Evolutionary conservation across 2,329 filamentous ascomycete genomes (phyloP).

Genomic region (Aspergillus transmontanensis): DNA sequence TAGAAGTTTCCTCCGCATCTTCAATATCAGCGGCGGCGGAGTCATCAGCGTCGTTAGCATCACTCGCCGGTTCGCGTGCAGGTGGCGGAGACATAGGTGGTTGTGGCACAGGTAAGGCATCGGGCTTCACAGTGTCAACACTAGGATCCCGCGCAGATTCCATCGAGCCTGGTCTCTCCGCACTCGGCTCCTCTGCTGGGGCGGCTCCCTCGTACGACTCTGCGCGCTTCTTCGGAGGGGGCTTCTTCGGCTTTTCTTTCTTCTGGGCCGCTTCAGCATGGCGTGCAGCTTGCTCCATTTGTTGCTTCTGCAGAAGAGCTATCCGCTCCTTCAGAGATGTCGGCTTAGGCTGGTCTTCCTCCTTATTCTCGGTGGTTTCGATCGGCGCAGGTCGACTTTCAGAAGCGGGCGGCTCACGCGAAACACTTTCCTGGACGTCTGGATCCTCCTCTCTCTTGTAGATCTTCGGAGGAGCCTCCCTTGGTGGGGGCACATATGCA

Average conservation of each 20-base stretch:
- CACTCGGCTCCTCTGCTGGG: slow-evolving; percentile 27
- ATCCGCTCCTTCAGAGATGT: slow-evolving; percentile 94
- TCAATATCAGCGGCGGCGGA: slow-evolving; percentile 66
- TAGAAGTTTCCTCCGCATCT: slow-evolving; percentile 63
- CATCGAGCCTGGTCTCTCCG: slow-evolving; percentile 34
- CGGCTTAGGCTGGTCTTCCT: slow-evolving; percentile 83
- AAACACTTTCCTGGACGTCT: slow-evolving; percentile 36
- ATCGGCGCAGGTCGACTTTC: slow-evolving; percentile 35
- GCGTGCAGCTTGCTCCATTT: slow-evolving; percentile 82
- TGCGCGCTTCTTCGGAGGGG: slow-evolving; percentile 63
- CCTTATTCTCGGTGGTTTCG: slow-evolving; percentile 55
- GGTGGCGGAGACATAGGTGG: slow-evolving; percentile 40
- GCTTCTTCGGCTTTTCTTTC: slow-evolving; percentile 85
- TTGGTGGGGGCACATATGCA: slow-evolving; percentile 77
- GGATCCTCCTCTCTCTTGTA: slow-evolving; percentile 90
- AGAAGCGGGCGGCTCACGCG: slow-evolving; percentile 37
- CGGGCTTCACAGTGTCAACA: slow-evolving; percentile 35
- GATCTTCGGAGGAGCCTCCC: slow-evolving; percentile 72
- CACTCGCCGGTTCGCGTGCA: slow-evolving; percentile 59
- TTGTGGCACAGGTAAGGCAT: slow-evolving; percentile 38
- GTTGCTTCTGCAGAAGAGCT: slow-evolving; percentile 89
- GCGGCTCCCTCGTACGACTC: slow-evolving; percentile 45
- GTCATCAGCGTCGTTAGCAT: slow-evolving; percentile 67
- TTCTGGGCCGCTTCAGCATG: slow-evolving; percentile 76
- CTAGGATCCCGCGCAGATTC: slow-evolving; percentile 40